phyloP scores from a whole-genome alignment of 2,329 filamentous ascomycete species.

The Diplodia mutila region DNA sequence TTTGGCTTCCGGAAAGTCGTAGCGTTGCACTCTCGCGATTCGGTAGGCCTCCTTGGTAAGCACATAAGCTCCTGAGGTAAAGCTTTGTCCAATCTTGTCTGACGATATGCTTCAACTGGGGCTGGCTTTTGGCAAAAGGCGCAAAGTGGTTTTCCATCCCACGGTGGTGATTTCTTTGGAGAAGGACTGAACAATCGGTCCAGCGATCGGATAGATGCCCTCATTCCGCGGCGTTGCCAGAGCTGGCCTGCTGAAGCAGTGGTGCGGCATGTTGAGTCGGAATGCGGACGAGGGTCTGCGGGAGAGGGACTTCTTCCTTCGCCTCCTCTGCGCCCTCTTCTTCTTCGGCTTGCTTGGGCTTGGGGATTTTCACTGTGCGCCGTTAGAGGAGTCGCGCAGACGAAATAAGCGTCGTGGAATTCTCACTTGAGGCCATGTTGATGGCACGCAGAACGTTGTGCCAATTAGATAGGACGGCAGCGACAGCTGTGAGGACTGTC shows the following conservation, averaged over 20 bases:
- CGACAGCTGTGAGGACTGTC: constrained; percentile 61
- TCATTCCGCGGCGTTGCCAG: constrained; percentile 40
- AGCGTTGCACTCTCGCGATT: not conserved
- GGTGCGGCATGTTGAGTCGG: constrained; percentile 70
- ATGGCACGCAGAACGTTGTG: constrained; percentile 83
- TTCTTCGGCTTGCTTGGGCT: constrained; percentile 52
- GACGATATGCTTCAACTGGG: not conserved
- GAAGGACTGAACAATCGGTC: not conserved
- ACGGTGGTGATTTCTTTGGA: not conserved
- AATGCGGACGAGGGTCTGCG: constrained; percentile 82
- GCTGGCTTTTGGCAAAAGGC: not conserved
- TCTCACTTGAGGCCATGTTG: constrained; percentile 80
- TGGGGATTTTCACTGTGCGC: constrained; percentile 68
- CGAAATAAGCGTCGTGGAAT: not conserved
- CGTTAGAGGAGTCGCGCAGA: constrained; percentile 25
- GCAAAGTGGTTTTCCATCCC: not conserved
- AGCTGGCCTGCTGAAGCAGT: constrained; percentile 40
- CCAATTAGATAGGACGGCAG: constrained; percentile 84
- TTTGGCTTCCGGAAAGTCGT: not conserved
- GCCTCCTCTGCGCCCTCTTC: constrained; percentile 40
- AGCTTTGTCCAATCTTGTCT: not conserved
- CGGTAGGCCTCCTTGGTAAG: not conserved
- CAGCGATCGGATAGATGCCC: not conserved
- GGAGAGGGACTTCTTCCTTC: constrained; percentile 59
- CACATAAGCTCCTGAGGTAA: not conserved